Conservation (phyloP, 108 stramenopile species). For the Pelagomonas calceolata region DNA sequence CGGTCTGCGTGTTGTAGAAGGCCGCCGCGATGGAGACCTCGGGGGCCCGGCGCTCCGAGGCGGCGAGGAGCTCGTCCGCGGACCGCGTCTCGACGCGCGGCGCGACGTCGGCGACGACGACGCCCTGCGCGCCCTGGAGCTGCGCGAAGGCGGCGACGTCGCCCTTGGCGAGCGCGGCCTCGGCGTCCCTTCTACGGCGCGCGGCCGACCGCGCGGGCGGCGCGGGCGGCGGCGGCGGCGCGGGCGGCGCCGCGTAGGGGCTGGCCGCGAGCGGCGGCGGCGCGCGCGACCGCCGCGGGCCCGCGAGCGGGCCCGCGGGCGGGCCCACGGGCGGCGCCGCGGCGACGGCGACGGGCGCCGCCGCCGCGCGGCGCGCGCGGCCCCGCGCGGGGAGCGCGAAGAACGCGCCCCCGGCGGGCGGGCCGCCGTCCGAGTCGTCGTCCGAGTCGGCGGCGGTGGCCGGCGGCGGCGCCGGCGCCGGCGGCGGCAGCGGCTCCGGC, state of each 20-base stretch:
- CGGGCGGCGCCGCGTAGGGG: not conserved
- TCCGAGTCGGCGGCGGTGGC: not conserved
- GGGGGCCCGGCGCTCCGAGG: not conserved
- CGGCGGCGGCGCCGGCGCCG: not conserved
- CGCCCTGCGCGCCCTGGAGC: too few species aligned
- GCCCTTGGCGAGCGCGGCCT: not conserved
- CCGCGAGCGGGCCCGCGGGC: too few species aligned
- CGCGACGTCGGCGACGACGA: not conserved
- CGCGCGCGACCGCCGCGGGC: not conserved
- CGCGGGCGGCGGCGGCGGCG: too few species aligned
- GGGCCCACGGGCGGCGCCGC: not conserved
- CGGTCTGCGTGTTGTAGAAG: conserved; percentile 6
- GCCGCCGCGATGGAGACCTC: conserved; percentile 2
- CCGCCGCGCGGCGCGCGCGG: not conserved
- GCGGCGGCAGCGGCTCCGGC: too few species aligned
- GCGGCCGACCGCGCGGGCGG: too few species aligned
- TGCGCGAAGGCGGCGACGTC: not conserved
- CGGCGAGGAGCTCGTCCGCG: not conserved
- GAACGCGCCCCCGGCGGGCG: not conserved
- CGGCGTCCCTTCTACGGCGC: too few species aligned
- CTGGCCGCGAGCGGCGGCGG: not conserved
- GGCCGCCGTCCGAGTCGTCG: not conserved
- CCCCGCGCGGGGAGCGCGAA: not conserved
- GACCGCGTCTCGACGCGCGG: not conserved
- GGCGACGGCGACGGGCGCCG: not conserved